Conservation (phyloP, 139 green algal species). For the Chlorella sp. region DNA sequence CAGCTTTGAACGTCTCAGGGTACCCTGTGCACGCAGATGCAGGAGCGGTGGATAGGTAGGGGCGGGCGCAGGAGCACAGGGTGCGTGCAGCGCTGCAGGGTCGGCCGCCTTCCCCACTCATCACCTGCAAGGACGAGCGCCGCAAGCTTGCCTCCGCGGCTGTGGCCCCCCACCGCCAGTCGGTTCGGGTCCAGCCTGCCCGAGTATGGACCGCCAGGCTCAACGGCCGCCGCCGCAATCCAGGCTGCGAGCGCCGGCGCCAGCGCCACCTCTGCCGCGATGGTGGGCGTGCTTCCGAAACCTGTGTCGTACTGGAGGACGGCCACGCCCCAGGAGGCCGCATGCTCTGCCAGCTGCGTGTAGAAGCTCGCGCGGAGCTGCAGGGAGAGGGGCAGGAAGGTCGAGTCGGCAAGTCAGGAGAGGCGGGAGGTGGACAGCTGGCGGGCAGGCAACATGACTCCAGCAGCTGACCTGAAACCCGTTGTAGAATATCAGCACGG, state of each 20-base stretch:
- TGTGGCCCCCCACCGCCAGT: constrained; percentile 53
- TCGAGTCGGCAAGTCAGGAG: not conserved
- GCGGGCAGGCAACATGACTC: not conserved
- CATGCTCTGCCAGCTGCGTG: constrained; percentile 27
- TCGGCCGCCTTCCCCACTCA: not conserved
- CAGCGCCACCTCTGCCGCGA: not conserved
- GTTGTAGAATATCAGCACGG: constrained; percentile 34
- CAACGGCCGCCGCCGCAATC: not conserved
- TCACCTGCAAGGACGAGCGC: constrained; percentile 46
- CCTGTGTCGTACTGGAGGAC: constrained; percentile 56
- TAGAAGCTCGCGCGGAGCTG: constrained; percentile 55
- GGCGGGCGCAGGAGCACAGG: not conserved
- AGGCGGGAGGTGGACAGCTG: too few relatives aligned
- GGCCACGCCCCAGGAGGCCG: constrained; percentile 49
- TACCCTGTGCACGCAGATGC: not conserved
- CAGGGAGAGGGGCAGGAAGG: not conserved
- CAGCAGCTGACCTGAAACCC: constrained; percentile 22
- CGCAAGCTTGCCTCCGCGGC: constrained; percentile 68
- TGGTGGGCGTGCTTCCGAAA: not conserved
- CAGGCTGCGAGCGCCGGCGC: not conserved
- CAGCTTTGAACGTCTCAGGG: constrained; percentile 24
- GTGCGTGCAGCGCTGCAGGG: not conserved
- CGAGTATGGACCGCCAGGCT: not conserved
- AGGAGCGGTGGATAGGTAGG: not conserved
- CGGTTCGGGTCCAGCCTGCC: constrained; percentile 18